phyloP scores from a whole-genome alignment of 1,284 basidiomycete species.

The Papiliotrema terrestris region DNA sequence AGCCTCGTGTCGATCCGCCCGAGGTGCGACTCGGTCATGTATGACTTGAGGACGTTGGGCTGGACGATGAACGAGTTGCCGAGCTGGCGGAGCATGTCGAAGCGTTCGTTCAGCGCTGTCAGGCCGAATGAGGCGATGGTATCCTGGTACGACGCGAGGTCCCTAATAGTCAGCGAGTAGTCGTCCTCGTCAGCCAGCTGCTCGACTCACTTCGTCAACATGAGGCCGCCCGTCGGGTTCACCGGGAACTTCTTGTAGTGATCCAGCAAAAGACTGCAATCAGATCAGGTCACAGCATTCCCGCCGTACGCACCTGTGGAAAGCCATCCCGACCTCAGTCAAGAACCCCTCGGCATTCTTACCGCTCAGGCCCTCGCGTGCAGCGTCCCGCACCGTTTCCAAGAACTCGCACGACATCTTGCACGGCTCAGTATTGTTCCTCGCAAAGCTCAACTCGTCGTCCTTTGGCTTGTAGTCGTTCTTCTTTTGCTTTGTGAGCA shows the following conservation, averaged over 20 bases:
- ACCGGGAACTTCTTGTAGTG: conserved; percentile 96
- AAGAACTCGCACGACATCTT: conserved; percentile 80
- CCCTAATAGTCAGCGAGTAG: conserved; percentile 55
- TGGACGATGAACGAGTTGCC: conserved; percentile 95
- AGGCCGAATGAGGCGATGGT: conserved; percentile 75
- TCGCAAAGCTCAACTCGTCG: conserved; percentile 88
- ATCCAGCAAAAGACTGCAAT: conserved; percentile 75
- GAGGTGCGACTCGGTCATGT: conserved; percentile 86
- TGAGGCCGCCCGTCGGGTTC: conserved; percentile 91
- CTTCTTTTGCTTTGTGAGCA: conserved; percentile 87
- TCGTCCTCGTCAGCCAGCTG: not conserved
- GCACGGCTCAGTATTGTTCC: conserved; percentile 95
- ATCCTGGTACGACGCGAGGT: conserved; percentile 96
- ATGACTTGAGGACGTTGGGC: conserved; percentile 86
- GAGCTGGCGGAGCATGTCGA: conserved; percentile 96
- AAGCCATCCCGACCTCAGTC: conserved; percentile 88
- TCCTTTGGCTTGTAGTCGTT: conserved; percentile 96
- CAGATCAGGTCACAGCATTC: not conserved
- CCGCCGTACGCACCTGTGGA: conserved; percentile 67
- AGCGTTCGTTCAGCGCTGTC: conserved; percentile 83
- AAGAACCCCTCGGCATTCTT: conserved; percentile 90
- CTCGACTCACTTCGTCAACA: conserved; percentile 87
- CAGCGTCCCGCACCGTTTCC: conserved; percentile 71
- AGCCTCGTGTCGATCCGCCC: conserved; percentile 84
- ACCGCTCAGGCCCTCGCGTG: conserved; percentile 72